Evolutionary conservation across 2,329 filamentous ascomycete species (phyloP).

Genomic region (Periglandula ipomoeae): DNA sequence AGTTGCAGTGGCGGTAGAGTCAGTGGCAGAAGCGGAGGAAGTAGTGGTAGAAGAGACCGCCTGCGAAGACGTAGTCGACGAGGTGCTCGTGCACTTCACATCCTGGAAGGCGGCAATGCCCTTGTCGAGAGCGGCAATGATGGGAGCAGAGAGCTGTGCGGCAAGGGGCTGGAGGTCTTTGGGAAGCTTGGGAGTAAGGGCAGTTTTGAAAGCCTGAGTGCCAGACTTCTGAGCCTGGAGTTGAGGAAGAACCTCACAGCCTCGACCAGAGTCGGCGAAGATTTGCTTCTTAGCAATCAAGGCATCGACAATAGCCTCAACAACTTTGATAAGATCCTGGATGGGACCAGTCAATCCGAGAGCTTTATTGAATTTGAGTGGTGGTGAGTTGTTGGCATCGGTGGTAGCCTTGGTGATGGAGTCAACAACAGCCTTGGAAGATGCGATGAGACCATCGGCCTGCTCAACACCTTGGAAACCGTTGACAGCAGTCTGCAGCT

Average conservation of each 20-base stretch:
- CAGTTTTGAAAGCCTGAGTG: background rate
- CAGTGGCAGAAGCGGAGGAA: background rate
- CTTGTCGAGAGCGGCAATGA: background rate
- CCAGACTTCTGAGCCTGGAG: background rate
- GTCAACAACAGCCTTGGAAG: background rate
- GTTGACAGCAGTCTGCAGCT: background rate
- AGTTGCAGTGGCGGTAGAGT: background rate
- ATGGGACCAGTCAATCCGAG: background rate
- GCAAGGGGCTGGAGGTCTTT: background rate
- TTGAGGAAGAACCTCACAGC: constrained; percentile 4
- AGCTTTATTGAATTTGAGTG: background rate
- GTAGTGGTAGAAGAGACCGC: background rate
- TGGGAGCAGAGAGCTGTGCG: background rate
- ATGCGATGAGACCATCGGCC: background rate
- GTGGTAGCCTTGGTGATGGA: constrained; percentile 1
- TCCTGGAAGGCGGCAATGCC: constrained; percentile 5
- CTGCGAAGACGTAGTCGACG: background rate
- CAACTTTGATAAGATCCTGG: background rate
- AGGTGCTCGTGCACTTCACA: background rate
- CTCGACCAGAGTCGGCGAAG: constrained; percentile 1
- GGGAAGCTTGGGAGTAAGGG: constrained; percentile 2
- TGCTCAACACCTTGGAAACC: background rate
- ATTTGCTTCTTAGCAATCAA: constrained; percentile 4
- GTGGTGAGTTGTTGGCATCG: background rate
- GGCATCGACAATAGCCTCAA: background rate